Evolutionary conservation across 23 red algal genomes (phyloP), one percentile per base, ranked within the genome.

Genomic region (Agarophyton chilense): DNA sequence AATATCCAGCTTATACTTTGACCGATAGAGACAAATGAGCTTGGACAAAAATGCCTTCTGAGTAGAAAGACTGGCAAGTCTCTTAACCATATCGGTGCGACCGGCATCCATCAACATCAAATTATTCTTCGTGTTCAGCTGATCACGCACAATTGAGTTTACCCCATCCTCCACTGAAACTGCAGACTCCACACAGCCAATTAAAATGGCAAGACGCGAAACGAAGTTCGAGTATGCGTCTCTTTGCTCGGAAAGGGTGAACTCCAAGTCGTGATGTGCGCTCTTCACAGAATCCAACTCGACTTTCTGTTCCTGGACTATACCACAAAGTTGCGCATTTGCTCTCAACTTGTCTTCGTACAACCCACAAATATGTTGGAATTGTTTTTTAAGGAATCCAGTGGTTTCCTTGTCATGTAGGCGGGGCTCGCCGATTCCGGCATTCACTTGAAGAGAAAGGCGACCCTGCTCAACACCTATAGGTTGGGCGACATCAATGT

Each of bases 1-100:
- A 36, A 91, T 70, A 32, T 91, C 77, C 10, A 91, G 52, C n/a
- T 74, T 52, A 50, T 91, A 91, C 45, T 82, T 81, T 19, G 76
- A 72, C 42, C 79, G 88, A 35, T 91, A 91, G 0, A 81, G 58
- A 68, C 47, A 26, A 49, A 91, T 82, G 2, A 91, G 28, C 38
- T 91, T 55, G 13, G 74, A 54, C 41, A 91, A 65, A 44, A 91
- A 51, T 17, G 51, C 45, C 64, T 91, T 91, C 47, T 91, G 75
- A 17, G 74, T 75, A 3, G 55, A 17, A 26, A 91, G 61, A 34
- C 29, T 61, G 21, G 53, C 43, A 55, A 78, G 36, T 22, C 67
- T 14, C 38, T 55, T 81, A 12, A 46, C 55, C 36, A 72, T 45
- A 25, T 40, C 43, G 57, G 22, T 25, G 25, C 82, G 34, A 19